Evolutionary conservation across 495 filamentous ascomycete genomes (phyloP).

Genomic region (Penicillium maclennaniae): DNA sequence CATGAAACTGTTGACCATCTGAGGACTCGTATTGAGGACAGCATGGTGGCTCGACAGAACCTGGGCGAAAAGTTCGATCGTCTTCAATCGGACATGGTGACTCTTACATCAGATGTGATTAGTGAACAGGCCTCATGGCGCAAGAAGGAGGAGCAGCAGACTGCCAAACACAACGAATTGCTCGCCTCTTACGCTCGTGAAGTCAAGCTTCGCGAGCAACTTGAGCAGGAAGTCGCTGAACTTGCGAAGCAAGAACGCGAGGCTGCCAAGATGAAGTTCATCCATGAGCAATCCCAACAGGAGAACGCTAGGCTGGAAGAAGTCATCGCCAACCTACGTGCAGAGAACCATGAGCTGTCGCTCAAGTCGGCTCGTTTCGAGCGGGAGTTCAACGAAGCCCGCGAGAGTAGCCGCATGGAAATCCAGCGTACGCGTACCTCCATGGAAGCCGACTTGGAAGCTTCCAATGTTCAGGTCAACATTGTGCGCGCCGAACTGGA

Average conservation of each 20-base stretch:
- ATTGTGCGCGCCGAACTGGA: constrained; percentile 74
- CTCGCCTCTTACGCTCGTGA: constrained; percentile 74
- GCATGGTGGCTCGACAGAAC: constrained; percentile 68
- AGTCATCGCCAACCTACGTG: constrained; percentile 58
- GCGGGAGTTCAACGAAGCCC: constrained; percentile 77
- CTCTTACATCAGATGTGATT: constrained; percentile 68
- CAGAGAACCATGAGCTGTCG: constrained; percentile 64
- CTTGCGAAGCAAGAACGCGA: constrained; percentile 74
- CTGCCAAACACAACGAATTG: constrained; percentile 73
- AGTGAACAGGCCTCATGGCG: constrained; percentile 73
- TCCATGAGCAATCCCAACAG: constrained; percentile 52
- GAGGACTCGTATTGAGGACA: constrained; percentile 77
- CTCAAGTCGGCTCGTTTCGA: constrained; percentile 62
- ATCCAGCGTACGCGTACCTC: constrained; percentile 70
- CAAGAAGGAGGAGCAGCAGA: constrained; percentile 68
- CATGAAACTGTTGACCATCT: constrained; percentile 64
- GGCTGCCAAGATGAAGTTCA: constrained; percentile 52
- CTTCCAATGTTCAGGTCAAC: constrained; percentile 78
- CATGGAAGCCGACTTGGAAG: constrained; percentile 76
- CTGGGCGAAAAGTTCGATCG: constrained; percentile 76
- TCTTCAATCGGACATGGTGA: constrained; percentile 80
- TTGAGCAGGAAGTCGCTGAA: constrained; percentile 73
- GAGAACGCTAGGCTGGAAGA: constrained; percentile 60
- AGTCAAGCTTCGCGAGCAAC: constrained; percentile 67
- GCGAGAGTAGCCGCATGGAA: constrained; percentile 70